Percentiles rank a stretch among this genome's conserved stretches.
These are phyloP conservation scores for Dendrostoma leiphaemia DNA, from an alignment of 2,329 filamentous ascomycete genomes.

Conservation along the genomic window DNA sequence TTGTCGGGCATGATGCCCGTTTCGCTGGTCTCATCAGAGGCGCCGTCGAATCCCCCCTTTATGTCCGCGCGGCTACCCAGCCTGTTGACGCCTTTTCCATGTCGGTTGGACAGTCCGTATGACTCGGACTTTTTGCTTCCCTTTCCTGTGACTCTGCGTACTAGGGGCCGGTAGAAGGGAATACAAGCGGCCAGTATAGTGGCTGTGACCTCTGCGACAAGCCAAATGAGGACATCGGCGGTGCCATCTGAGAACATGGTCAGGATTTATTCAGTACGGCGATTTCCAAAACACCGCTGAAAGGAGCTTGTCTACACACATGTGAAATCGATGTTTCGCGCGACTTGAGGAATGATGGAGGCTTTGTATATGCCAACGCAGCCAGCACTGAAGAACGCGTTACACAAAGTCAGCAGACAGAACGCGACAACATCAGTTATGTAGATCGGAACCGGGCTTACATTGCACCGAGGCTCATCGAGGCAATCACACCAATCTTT, in stretches of 20 bases:
- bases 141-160: neutral
- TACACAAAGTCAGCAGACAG: neutral
- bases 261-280: too few relatives aligned
- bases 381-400: neutral
- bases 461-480: neutral
- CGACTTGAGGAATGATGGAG: neutral
- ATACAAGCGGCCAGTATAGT: neutral
- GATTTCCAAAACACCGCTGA: too few relatives aligned
- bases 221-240: neutral
- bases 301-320: too few relatives aligned
- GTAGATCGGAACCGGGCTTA: neutral
- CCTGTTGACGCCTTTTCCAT: neutral
- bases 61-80: neutral
- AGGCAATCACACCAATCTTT: neutral
- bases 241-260: neutral
- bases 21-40: neutral
- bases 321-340: neutral
- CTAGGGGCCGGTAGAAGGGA: neutral
- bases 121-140: neutral
- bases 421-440: too few relatives aligned
- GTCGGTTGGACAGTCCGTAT: neutral
- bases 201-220: neutral
- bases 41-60: neutral
- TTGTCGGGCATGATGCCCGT: neutral
- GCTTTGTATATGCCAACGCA: neutral